These are phyloP conservation scores for Jacaranda copaia DNA, from an alignment of 257 asterid species.

Conservation along the genomic window DNA sequence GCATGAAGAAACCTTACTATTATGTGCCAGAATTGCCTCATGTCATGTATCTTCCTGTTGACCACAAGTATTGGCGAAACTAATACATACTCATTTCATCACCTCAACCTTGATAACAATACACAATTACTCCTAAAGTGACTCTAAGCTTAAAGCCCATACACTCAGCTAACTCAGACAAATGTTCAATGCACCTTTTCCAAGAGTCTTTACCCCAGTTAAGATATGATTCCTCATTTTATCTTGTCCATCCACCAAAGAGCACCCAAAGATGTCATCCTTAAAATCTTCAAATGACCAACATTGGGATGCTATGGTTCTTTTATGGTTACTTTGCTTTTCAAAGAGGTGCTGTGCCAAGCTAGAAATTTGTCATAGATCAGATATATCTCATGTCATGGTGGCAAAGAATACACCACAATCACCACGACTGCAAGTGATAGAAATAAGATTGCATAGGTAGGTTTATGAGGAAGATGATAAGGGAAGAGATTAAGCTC, in stretches of 20 bases:
- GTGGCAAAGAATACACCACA: neutral
- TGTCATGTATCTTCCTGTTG: neutral
- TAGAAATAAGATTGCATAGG: neutral
- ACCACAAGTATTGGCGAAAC: neutral
- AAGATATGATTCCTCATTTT: neutral
- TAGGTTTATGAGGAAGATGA: neutral
- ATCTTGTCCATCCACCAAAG: neutral
- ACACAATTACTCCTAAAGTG: neutral
- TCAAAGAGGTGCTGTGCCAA: neutral
- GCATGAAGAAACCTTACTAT: too few species aligned
- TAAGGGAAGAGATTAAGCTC: neutral
- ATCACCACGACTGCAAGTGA: neutral
- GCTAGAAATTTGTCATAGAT: neutral
- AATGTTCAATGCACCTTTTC: neutral
- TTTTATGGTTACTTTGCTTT: neutral
- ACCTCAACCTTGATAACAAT: neutral
- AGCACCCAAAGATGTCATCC: neutral
- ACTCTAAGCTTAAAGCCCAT: neutral
- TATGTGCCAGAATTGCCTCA: neutral
- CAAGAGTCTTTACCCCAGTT: neutral
- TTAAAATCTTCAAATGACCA: neutral
- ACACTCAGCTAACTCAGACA: neutral
- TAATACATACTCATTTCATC: neutral
- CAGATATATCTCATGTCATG: slow-evolving; percentile 3
- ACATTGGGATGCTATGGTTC: neutral